Conservation (phyloP, 495 filamentous ascomycete genomes). For the Entonaema liquescens region DNA sequence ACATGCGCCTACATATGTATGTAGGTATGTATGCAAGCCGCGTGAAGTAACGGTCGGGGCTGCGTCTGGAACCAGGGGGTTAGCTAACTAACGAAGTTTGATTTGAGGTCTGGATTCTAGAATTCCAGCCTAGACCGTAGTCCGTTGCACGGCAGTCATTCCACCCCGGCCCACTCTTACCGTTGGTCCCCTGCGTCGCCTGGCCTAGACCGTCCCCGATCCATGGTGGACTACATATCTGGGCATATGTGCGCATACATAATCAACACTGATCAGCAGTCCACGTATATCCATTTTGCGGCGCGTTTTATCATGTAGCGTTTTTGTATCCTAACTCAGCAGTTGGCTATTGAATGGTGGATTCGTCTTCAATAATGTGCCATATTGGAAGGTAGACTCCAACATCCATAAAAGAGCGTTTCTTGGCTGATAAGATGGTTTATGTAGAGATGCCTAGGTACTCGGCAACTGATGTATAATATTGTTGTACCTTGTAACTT, state of each 20-base stretch:
- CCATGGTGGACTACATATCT: conserved; percentile 8
- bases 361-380: neutral
- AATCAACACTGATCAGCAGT: neutral
- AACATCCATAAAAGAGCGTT: neutral
- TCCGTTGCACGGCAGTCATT: conserved; percentile 41
- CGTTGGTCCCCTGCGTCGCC: conserved; percentile 38
- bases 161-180: conserved; percentile 36
- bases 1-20: conserved; percentile 3
- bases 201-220: conserved; percentile 35
- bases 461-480: neutral
- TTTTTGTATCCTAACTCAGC: neutral
- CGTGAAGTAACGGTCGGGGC: conserved; percentile 29
- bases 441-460: neutral
- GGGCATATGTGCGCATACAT: neutral
- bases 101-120: conserved; percentile 32
- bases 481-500: neutral
- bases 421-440: neutral
- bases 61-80: conserved; percentile 32
- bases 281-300: neutral
- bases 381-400: neutral
- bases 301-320: neutral
- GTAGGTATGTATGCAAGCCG: conserved; percentile 34
- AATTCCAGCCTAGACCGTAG: conserved; percentile 36
- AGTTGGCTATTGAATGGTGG: neutral
- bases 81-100: conserved; percentile 19